Percentiles rank a stretch among this genome's conserved stretches.
These are phyloP conservation scores for Scedosporium minutisporum DNA, from an alignment of 2,329 filamentous ascomycete genomes.

Conservation along the genomic window DNA sequence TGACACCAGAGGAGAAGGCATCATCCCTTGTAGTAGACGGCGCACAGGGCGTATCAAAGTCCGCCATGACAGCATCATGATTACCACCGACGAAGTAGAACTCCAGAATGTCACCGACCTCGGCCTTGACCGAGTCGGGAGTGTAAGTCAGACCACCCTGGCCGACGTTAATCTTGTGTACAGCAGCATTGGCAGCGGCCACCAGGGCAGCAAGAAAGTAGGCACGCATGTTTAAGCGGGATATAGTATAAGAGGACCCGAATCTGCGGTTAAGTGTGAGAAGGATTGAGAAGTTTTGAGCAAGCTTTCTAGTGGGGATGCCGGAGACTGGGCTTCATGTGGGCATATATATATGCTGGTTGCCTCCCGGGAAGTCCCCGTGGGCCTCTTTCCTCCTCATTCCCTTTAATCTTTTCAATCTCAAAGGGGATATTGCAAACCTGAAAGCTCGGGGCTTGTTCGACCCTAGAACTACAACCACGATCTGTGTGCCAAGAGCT, in stretches of 20 bases:
- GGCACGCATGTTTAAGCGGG: not conserved
- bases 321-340: not conserved
- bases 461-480: not conserved
- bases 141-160: constrained; percentile 30
- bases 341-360: not conserved
- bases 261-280: not conserved
- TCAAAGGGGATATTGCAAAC: not conserved
- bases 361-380: not conserved
- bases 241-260: not conserved
- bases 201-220: constrained; percentile 4
- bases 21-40: not conserved
- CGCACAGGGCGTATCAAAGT: constrained; percentile 36
- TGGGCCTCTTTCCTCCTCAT: not conserved
- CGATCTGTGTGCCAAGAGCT: not conserved
- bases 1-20: constrained; percentile 5
- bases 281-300: not conserved
- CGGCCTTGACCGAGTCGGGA: constrained; percentile 32
- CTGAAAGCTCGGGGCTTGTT: not conserved
- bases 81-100: constrained; percentile 42
- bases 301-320: not conserved
- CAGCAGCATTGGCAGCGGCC: constrained; percentile 12
- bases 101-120: constrained; percentile 37
- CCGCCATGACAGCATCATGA: constrained; percentile 39
- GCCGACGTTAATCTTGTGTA: constrained; percentile 29
- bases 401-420: not conserved